Conservation (phyloP, 345 rosid genomes). For the Gossypium mustelinum region DNA sequence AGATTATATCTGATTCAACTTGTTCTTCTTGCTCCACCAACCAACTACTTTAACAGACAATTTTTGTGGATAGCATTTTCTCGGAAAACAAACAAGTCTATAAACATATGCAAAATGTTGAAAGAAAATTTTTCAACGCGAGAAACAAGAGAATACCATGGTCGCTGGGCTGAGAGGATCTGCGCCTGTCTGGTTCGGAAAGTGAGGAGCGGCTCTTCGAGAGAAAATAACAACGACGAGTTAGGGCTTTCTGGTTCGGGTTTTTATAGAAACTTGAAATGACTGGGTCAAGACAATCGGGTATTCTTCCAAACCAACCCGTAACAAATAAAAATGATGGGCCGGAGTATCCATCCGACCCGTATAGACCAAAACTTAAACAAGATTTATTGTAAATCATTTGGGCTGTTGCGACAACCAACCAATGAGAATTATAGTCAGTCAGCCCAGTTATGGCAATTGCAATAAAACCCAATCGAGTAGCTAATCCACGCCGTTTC, state of each 20-base stretch:
- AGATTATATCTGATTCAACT: background rate
- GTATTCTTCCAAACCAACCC: background rate
- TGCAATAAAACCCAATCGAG: background rate
- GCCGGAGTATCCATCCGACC: background rate
- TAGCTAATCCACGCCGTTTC: background rate
- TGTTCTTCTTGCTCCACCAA: background rate
- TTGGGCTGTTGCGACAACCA: background rate
- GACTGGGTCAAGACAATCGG: background rate
- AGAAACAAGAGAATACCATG: constrained; percentile 1
- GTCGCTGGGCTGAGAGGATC: background rate
- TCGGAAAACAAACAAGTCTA: background rate
- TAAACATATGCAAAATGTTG: background rate
- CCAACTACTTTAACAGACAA: background rate
- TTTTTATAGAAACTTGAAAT: constrained; percentile 1
- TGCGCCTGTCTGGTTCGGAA: background rate
- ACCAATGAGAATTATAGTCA: background rate
- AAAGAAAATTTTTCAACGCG: background rate
- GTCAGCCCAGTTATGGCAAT: background rate
- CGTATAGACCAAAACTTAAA: too few relatives aligned
- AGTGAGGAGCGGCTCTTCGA: background rate
- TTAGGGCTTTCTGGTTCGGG: background rate
- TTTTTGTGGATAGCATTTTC: background rate
- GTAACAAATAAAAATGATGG: background rate
- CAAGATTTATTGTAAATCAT: background rate
- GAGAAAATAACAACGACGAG: background rate